These are phyloP conservation scores for Ophiostoma sp. DNA, from an alignment of 2,329 filamentous ascomycete species.

Conservation along the genomic window DNA sequence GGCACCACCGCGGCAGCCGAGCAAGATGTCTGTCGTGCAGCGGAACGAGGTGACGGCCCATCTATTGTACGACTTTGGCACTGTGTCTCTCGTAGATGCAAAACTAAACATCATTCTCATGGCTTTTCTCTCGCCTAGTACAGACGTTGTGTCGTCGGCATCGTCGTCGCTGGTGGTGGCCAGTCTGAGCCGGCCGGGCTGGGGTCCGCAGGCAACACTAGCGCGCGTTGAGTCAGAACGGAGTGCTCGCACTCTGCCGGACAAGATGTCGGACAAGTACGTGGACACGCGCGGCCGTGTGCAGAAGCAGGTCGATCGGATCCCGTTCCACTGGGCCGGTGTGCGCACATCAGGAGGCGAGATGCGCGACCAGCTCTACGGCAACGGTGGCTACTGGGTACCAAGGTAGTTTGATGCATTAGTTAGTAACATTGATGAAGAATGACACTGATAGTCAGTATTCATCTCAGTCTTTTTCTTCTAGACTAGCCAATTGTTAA, in stretches of 20 bases:
- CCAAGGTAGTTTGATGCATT: too few relatives aligned
- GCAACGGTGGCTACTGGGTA: slow-evolving; percentile 48
- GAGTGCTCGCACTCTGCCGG: slow-evolving; percentile 38
- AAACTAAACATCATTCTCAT: slow-evolving; percentile 53
- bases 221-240: slow-evolving; percentile 37
- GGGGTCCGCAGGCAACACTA: slow-evolving; percentile 40
- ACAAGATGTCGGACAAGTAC: slow-evolving; percentile 43
- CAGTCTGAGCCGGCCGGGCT: slow-evolving; percentile 43
- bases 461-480: too few relatives aligned
- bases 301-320: slow-evolving; percentile 51
- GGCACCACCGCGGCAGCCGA: slow-evolving; percentile 42
- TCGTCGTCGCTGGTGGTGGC: slow-evolving; percentile 37
- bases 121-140: slow-evolving; percentile 47
- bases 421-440: too few relatives aligned
- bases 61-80: slow-evolving; percentile 47
- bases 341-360: slow-evolving; percentile 47
- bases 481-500: too few relatives aligned
- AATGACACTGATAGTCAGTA: too few relatives aligned
- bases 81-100: slow-evolving; percentile 36
- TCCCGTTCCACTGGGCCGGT: slow-evolving; percentile 55
- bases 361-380: slow-evolving; percentile 45
- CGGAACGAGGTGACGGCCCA: slow-evolving; percentile 43
- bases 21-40: slow-evolving; percentile 36
- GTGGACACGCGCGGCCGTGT: slow-evolving; percentile 45
- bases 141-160: slow-evolving; percentile 25